Conservation (phyloP, 179 eudicot genomes). For the Heliamphora pulchella region DNA sequence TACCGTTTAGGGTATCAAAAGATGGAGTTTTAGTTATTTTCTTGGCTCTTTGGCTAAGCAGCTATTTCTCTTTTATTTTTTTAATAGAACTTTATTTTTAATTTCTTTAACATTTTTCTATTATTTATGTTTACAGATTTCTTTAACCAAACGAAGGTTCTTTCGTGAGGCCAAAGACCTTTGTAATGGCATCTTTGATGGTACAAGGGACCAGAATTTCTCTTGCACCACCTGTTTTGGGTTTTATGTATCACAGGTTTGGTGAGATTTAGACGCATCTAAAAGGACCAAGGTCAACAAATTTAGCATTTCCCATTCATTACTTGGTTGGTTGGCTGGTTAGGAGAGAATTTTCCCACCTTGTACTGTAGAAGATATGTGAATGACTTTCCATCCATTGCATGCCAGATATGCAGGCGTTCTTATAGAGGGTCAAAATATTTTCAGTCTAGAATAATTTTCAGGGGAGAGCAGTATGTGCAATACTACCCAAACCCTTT, state of each 20-base stretch:
- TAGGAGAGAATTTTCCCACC: background rate
- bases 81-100: too few relatives aligned
- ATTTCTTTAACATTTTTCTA: too few relatives aligned
- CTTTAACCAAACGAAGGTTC: background rate
- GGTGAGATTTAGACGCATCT: background rate
- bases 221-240: background rate
- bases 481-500: background rate
- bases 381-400: background rate
- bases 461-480: background rate
- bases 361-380: too few relatives aligned
- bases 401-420: background rate
- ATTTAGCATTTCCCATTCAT: background rate
- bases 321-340: background rate
- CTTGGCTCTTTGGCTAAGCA: background rate
- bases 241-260: background rate
- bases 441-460: background rate
- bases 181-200: background rate
- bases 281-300: background rate
- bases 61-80: too few relatives aligned
- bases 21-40: background rate
- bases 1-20: too few relatives aligned
- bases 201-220: background rate
- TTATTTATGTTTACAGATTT: background rate
- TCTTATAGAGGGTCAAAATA: background rate
- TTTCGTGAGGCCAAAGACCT: background rate